These are phyloP conservation scores for Pestalotiopsis sp. DNA, from an alignment of 2,329 filamentous ascomycete species.

Conservation along the genomic window DNA sequence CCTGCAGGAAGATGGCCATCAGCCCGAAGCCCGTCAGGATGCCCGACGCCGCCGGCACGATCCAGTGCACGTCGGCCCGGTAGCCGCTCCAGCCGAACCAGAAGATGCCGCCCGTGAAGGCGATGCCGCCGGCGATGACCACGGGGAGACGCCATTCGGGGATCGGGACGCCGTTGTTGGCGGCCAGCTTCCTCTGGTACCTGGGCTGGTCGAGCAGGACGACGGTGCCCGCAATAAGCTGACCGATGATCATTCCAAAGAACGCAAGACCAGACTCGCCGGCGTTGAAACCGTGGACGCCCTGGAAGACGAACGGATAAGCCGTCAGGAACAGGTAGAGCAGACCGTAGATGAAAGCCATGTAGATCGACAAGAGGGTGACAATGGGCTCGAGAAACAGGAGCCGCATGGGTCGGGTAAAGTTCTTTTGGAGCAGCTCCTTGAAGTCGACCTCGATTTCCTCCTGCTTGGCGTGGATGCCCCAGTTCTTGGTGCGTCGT, in stretches of 20 bases:
- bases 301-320: conserved; percentile 79
- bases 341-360: conserved; percentile 71
- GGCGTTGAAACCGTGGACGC: conserved; percentile 68
- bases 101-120: conserved; percentile 69
- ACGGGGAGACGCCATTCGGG: conserved; percentile 70
- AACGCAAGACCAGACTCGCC: conserved; percentile 79
- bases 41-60: conserved; percentile 63
- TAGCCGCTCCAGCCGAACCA: conserved; percentile 79
- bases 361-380: conserved; percentile 68
- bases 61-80: conserved; percentile 60
- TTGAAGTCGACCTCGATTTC: conserved; percentile 69
- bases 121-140: conserved; percentile 60
- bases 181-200: conserved; percentile 70
- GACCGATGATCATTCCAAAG: conserved; percentile 80
- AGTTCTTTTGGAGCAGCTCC: conserved; percentile 68
- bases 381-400: conserved; percentile 73
- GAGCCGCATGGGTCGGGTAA: conserved; percentile 66
- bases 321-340: conserved; percentile 87
- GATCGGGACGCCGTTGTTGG: conserved; percentile 66
- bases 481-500: conserved; percentile 68
- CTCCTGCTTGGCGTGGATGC: conserved; percentile 72
- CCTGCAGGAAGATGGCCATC: conserved; percentile 80
- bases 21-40: conserved; percentile 74
- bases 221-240: conserved; percentile 66
- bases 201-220: conserved; percentile 66